A percentile compares a stretch with the other conserved stretches of the same genome.
These are phyloP conservation scores for Halophytophthora polymorphica DNA, from an alignment of 352 stramenopile genomes.

Conservation along the genomic window DNA sequence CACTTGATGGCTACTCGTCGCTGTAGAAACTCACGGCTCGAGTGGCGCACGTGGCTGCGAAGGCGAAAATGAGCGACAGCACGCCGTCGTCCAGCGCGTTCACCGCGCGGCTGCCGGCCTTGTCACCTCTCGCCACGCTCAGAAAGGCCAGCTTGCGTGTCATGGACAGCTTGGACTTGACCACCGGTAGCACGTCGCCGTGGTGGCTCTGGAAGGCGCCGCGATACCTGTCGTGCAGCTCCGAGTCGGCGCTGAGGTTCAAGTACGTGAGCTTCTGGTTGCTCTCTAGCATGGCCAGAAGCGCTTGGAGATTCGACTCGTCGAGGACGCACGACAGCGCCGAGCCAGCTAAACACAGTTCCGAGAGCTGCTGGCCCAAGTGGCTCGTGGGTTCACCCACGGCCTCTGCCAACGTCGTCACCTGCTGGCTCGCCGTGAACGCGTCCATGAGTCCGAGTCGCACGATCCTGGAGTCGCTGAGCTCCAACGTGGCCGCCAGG, in stretches of 20 bases:
- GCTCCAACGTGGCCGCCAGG: slow-evolving; percentile 8
- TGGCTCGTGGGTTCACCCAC: slow-evolving; percentile 7
- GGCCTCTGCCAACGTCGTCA: slow-evolving; percentile 8
- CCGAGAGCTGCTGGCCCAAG: slow-evolving; percentile 15
- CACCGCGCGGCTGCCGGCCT: background rate
- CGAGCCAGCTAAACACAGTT: slow-evolving; percentile 22
- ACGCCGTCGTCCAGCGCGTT: slow-evolving; percentile 21
- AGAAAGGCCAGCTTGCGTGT: slow-evolving; percentile 20
- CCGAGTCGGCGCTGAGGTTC: slow-evolving; percentile 12
- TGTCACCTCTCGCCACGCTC: slow-evolving; percentile 7
- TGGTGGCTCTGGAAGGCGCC: slow-evolving; percentile 15
- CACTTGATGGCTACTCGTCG: slow-evolving; percentile 23
- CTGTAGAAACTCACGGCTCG: slow-evolving; percentile 19
- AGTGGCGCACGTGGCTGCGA: slow-evolving; percentile 20
- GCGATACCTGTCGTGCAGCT: slow-evolving; percentile 11
- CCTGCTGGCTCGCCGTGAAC: slow-evolving; percentile 15
- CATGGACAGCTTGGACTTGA: slow-evolving; percentile 12
- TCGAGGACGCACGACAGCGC: slow-evolving; percentile 22
- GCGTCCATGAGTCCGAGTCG: slow-evolving; percentile 22
- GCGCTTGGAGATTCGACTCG: slow-evolving; percentile 12
- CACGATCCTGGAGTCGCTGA: slow-evolving; percentile 3
- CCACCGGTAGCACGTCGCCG: slow-evolving; percentile 18
- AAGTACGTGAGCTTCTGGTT: slow-evolving; percentile 27
- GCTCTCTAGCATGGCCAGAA: slow-evolving; percentile 18
- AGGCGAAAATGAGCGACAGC: slow-evolving; percentile 14